Evolutionary conservation across 2,329 filamentous ascomycete genomes (phyloP), one percentile per base, ranked within the genome.

Genomic region (Talaromyces sp.): DNA sequence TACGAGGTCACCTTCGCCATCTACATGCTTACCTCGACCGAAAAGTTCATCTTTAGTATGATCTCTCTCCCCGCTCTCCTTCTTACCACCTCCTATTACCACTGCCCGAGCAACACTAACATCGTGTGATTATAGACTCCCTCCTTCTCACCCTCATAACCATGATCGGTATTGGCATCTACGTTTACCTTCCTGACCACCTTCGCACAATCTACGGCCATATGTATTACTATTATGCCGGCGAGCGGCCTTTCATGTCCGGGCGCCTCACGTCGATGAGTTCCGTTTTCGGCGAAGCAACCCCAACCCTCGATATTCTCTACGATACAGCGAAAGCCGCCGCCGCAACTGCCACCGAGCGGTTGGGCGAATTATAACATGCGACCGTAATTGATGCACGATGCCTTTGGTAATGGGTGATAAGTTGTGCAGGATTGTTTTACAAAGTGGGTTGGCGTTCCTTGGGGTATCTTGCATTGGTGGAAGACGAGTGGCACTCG

Each of bases 41-140:
- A 99, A 80, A 96, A 96, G 75, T 93, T 96, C 76, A 87, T 96
- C 66, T 96, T 97, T 77, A 97, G 94, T 97, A 83, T 52, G 91
- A 76, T 47, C 29, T 30, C 29, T 19, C 37, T 27, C 13, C 29
- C n/a, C n/a, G n/a, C 6, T 2, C 33, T n/a, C 39, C 9, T 6
- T 19, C 30, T n/a, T 22, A 14, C 9, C 7, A 6, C 30, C 1
- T 3, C 13, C 14, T 39, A 8, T 29, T 5, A 5, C 8, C 4
- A 17, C 36, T 22, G n/a, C 14, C 2, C 20, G n/a, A 16, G 35
- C 27, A n/a, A 8, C 22, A 27, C 32, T 54, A 40, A 54, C 39
- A 2, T 6, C 13, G 14, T 20, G 40, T 8, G 2, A 32, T 14
- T 2, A 30, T 66, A 97, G 93, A 95, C 79, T 92, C 91, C 22